Base-by-base conservation (phyloP, 768 basidiomycete species). In the Amanita fuliginea region DNA sequence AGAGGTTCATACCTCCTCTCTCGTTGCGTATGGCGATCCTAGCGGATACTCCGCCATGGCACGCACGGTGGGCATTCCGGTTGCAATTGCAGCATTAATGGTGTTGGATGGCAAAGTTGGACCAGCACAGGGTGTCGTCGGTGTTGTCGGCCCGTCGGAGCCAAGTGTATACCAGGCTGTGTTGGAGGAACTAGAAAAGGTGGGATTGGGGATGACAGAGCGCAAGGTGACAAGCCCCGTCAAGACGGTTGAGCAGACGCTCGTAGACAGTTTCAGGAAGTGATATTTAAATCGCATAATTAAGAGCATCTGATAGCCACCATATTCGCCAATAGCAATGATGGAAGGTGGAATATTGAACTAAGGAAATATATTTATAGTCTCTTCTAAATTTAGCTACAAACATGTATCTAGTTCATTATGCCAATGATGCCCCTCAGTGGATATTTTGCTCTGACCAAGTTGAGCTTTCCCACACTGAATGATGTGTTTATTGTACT, bases 41-140 rank as follows among this genome's bases (percentile, higher is more conserved):
- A 60, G 33, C 28, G 41, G 49, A 13, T 16, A 50, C 18, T 85
- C 86, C 0, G 93, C 93, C 4, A 96, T 96, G 93, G 78, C 90
- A n/a, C 72, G 81, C 26, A 89, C 86, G 2, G 93, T 96, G 14
- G 92, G 92, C 3, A 64, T 93, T 40, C 93, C 93, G 0, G 78
- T 94, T 6, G 93, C 87, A 1, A 78, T 92, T 57, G 90, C 90
- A 1, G 80, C 90, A 1, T 61, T 86, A 56, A 69, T 72, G 30
- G 72, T 92, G 4, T 63, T 87, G 34, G 83, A 89, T 59, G 86
- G 84, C 0, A 65, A 68, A 49, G 66, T 64, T 46, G 54, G 34
- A 54, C 47, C 47, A 7, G 26, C 22, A 8, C 47, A 48, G 13
- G 47, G 49, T 8, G 62, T 59, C 11, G 62, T 80, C 30, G 90